Base-by-base conservation (phyloP, 2,329 filamentous ascomycete genomes). In the Fusarium citri region DNA sequence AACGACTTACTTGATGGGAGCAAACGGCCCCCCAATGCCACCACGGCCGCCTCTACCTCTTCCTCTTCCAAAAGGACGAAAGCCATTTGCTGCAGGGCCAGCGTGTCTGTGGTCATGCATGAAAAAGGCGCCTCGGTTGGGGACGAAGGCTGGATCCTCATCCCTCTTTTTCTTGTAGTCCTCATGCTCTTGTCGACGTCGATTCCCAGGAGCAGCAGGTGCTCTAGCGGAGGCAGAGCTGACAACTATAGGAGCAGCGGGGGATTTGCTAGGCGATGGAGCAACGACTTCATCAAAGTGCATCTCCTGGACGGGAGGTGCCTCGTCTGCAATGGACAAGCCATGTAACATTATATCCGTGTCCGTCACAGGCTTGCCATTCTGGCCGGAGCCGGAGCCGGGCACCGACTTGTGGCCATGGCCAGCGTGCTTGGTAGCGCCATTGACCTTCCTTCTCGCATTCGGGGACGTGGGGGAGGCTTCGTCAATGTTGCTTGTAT, bases 111-210 rank as follows among this genome's bases (percentile, higher is more conserved):
- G 93, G 78, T 98, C 96, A 80, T 98, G 95, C 89, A 98, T 94
- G 83, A 98, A 98, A 84, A 98, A 98, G 67, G 93, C 91, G 63
- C 96, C 96, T 71, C 95, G 87, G 76, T 97, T 98, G 56, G 96
- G 95, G 58, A 98, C 95, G 81, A 97, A 97, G 14, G 94, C 90
- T 37, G 95, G 95, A 79, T 97, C 94, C 74, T 93, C 90, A 77
- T 97, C 94, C 73, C 93, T 88, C 79, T 93, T 93, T 82, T 92
- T 93, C 81, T 91, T 90, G 82, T 97, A 97, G 77, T 97, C 93
- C 70, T 97, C 94, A 76, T 97, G 93, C 77, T 98, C 94, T 72
- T 92, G 90, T 70, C 92, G 89, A 79, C 92, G 90, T 71, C 89
- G 87, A 68, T 96, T 92, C 55, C 87, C 87, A 62, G 88, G 83